Percentiles rank a stretch among this genome's conserved stretches.
These are phyloP conservation scores for Phytophthora chlamydospora DNA, from an alignment of 352 stramenopile species.

Conservation along the genomic window DNA sequence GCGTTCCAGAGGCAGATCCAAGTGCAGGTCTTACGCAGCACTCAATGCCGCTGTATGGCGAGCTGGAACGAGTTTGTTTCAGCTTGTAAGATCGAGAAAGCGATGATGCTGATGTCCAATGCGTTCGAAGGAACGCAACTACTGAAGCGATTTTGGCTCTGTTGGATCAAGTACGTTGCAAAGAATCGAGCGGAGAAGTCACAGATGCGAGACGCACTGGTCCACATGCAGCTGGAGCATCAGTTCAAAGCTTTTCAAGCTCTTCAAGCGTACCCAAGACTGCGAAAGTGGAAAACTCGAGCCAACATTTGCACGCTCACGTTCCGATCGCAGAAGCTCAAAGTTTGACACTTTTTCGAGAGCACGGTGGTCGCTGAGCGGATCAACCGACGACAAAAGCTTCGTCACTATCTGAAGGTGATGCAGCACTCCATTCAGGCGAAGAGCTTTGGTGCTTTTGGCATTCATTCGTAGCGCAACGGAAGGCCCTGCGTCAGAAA, in stretches of 20 bases:
- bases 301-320: too few relatives aligned
- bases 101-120: conserved; percentile 35
- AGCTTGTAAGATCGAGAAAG: conserved; percentile 36
- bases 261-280: conserved; percentile 2
- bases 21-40: conserved; percentile 17
- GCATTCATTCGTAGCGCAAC: conserved; percentile 30
- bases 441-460: conserved; percentile 47
- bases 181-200: conserved; percentile 16
- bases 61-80: conserved; percentile 42
- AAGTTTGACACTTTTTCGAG: too few relatives aligned
- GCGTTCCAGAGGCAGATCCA: conserved; percentile 36
- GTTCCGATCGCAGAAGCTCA: too few relatives aligned
- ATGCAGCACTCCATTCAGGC: conserved; percentile 45
- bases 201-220: conserved; percentile 30
- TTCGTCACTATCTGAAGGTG: conserved; percentile 42
- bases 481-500: conserved; percentile 29
- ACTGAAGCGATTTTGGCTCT: conserved; percentile 21
- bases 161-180: conserved; percentile 29
- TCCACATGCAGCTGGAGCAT: conserved; percentile 31
- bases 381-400: conserved; percentile 25
- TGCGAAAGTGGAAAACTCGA: too few relatives aligned
- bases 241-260: conserved; percentile 32
- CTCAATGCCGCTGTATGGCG: conserved; percentile 21
- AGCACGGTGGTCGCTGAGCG: too few relatives aligned
- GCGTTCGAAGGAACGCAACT: conserved; percentile 28